phyloP scores from a whole-genome alignment of 2,329 filamentous ascomycete genomes.

The Claviceps sp. region DNA sequence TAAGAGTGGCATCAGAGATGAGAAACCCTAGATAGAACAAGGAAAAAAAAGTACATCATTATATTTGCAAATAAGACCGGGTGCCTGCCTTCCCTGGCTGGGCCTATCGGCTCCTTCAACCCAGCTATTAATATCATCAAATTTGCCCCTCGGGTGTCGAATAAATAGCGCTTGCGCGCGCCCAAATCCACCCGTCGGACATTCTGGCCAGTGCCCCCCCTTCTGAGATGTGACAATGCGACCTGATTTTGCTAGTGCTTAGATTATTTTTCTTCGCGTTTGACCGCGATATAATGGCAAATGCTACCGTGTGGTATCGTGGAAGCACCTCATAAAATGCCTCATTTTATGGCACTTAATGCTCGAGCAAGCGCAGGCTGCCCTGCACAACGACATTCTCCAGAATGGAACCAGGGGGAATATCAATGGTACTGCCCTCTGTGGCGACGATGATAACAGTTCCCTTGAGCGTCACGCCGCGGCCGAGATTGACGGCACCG shows the following conservation, averaged over 20 bases:
- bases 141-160: background rate
- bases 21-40: no score
- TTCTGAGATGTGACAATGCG: background rate
- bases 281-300: background rate
- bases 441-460: constrained; percentile 98
- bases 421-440: constrained; percentile 94
- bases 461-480: constrained; percentile 90
- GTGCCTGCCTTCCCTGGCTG: background rate
- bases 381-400: constrained; percentile 99
- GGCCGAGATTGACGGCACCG: constrained; percentile 89
- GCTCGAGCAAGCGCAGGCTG: constrained; percentile 64
- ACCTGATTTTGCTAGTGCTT: background rate
- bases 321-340: no score
- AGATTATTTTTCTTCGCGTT: background rate
- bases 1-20: no score
- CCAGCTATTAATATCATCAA: background rate
- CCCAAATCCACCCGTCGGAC: no score
- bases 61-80: background rate
- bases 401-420: constrained; percentile 89
- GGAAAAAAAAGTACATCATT: no score
- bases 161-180: background rate
- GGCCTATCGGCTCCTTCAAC: background rate
- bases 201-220: background rate
- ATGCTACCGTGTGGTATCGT: background rate
- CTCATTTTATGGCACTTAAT: constrained; percentile 27